Percentiles rank a stretch among this genome's conserved stretches.
These are phyloP conservation scores for Serendipita sp. DNA, from an alignment of 1,284 basidiomycete genomes.

Conservation along the genomic window DNA sequence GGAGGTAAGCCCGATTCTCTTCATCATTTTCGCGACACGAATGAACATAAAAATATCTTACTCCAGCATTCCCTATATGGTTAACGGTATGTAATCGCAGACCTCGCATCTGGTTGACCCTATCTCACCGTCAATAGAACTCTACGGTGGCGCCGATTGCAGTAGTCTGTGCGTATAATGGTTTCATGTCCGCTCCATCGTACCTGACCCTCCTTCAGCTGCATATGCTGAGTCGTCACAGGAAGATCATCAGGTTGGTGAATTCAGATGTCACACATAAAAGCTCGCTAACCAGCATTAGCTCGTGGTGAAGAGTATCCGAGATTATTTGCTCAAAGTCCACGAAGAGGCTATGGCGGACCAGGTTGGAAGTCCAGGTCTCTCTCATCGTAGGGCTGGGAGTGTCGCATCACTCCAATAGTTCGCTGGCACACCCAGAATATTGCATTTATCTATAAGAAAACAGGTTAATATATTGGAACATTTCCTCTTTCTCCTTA, in stretches of 20 bases:
- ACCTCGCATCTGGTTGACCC: slow-evolving; percentile 5
- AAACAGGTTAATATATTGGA: too few species aligned
- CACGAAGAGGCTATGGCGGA: neutral
- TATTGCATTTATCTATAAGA: too few species aligned
- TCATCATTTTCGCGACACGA: neutral
- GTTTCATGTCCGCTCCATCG: slow-evolving; percentile 32
- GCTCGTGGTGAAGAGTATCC: slow-evolving; percentile 49
- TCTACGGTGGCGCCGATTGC: slow-evolving; percentile 69
- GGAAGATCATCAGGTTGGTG: slow-evolving; percentile 55
- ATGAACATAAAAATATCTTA: slow-evolving; percentile 7
- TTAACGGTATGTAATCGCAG: slow-evolving; percentile 37
- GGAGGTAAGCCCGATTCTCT: slow-evolving; percentile 40
- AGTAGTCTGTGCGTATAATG: slow-evolving; percentile 66
- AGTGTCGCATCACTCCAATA: slow-evolving; percentile 2
- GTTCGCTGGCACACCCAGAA: too few species aligned
- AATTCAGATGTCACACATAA: slow-evolving; percentile 18
- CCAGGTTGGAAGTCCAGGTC: neutral
- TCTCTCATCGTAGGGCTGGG: neutral
- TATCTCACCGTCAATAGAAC: slow-evolving; percentile 32
- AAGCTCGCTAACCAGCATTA: slow-evolving; percentile 17
- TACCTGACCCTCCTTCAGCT: neutral
- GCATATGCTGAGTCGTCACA: slow-evolving; percentile 19
- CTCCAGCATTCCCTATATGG: slow-evolving; percentile 67
- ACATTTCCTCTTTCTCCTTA: too few species aligned
- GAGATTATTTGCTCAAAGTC: slow-evolving; percentile 51